Conservation (phyloP, 495 filamentous ascomycete genomes). For the Lichenothelia convexa region DNA sequence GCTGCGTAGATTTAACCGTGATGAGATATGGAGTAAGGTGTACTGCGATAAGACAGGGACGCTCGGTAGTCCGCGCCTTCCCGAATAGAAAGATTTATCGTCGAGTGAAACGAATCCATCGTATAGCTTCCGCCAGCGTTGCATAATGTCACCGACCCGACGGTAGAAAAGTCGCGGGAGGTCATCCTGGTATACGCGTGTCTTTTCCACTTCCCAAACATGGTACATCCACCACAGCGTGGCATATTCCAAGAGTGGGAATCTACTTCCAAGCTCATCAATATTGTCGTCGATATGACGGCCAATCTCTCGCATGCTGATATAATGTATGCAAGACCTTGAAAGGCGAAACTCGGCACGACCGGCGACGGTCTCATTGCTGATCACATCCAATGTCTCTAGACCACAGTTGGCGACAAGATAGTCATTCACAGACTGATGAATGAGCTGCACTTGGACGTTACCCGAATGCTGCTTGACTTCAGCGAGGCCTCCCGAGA, state of each 20-base stretch:
- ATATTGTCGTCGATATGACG: not conserved
- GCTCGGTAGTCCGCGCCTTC: not conserved
- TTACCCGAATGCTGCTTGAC: constrained; percentile 5
- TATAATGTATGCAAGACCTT: constrained; percentile 7
- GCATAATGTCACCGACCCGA: not conserved
- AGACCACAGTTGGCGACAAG: constrained; percentile 16
- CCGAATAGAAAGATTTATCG: not conserved
- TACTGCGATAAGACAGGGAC: not conserved
- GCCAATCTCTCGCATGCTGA: constrained; percentile 3
- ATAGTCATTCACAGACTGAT: constrained; percentile 26
- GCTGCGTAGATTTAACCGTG: not conserved
- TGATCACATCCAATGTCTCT: constrained; percentile 1
- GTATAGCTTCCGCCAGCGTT: not conserved
- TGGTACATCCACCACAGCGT: not conserved
- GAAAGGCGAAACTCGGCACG: constrained; percentile 3
- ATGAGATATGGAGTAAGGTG: not conserved
- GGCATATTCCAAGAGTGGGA: not conserved
- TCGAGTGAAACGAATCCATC: not conserved
- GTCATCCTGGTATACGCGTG: not conserved
- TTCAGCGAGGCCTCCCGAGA: constrained; percentile 22
- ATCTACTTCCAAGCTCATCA: not conserved
- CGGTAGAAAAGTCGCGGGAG: not conserved
- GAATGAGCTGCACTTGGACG: constrained; percentile 22
- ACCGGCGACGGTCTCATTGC: not conserved
- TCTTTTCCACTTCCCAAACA: not conserved